Evolutionary conservation across 352 stramenopile genomes (phyloP).

Genomic region (Phytophthora foliorum): DNA sequence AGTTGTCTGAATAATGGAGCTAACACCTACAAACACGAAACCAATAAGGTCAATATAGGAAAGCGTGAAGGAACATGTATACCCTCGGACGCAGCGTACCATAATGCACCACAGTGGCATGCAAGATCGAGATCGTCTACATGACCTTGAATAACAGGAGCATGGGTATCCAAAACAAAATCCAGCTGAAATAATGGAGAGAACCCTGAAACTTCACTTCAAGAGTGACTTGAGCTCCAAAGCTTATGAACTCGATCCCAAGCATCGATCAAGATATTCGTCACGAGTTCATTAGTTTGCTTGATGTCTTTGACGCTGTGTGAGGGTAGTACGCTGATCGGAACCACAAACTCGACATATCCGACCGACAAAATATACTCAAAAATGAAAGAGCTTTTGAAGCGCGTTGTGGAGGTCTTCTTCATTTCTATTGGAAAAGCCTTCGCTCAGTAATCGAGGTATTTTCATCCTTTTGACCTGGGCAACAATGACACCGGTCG

Average conservation of each 20-base stretch:
- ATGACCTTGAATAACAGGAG: conserved; percentile 26
- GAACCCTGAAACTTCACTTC: conserved; percentile 27
- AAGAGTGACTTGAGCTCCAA: conserved; percentile 18
- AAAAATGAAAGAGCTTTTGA: conserved; percentile 26
- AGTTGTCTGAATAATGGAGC: neutral
- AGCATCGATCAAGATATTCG: conserved; percentile 19
- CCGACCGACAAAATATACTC: conserved; percentile 34
- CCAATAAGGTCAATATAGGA: neutral
- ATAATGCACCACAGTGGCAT: conserved; percentile 35
- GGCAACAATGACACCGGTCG: neutral
- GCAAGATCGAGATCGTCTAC: conserved; percentile 37
- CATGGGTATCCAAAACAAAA: conserved; percentile 46
- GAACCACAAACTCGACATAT: conserved; percentile 42
- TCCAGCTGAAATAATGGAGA: conserved; percentile 36
- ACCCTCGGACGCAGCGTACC: conserved; percentile 11
- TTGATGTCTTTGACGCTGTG: conserved; percentile 5
- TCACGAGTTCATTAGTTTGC: neutral
- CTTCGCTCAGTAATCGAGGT: neutral
- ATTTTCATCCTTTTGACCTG: neutral
- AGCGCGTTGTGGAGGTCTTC: conserved; percentile 7
- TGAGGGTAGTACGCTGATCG: conserved; percentile 36
- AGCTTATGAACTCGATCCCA: conserved; percentile 16
- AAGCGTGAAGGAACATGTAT: neutral
- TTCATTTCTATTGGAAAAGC: neutral
- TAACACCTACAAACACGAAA: neutral